phyloP scores from a whole-genome alignment of 352 stramenopile genomes.

The Globisporangium irregulare region DNA sequence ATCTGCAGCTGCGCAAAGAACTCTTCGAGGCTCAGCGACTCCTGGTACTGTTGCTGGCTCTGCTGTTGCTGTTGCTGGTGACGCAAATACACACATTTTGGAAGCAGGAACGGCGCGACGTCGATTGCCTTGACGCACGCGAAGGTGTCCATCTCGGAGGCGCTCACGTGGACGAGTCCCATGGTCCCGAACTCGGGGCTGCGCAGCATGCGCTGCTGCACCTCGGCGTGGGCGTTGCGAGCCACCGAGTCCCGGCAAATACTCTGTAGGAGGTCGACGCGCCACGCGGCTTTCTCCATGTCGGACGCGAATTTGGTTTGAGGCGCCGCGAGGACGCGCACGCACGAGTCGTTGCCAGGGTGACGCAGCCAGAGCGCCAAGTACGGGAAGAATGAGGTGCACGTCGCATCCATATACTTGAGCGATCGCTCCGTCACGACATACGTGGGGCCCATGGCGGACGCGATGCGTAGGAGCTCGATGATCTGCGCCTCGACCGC shows the following conservation, averaged over 20 bases:
- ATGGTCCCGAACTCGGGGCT: conserved; percentile 30
- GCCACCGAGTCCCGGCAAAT: conserved; percentile 32
- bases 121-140: conserved; percentile 37
- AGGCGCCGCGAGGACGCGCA: conserved; percentile 40
- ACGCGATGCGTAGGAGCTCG: conserved; percentile 34
- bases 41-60: too few relatives aligned
- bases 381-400: conserved; percentile 48
- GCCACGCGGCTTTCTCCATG: conserved; percentile 37
- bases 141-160: conserved; percentile 19
- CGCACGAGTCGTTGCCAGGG: conserved; percentile 13
- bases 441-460: conserved; percentile 42
- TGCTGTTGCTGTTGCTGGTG: not conserved
- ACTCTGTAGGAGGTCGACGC: conserved; percentile 38
- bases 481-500: conserved; percentile 56
- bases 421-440: conserved; percentile 47
- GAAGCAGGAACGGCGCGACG: conserved; percentile 31
- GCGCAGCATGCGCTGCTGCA: conserved; percentile 19
- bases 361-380: conserved; percentile 36
- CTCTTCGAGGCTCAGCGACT: conserved; percentile 37
- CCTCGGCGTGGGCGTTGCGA: conserved; percentile 5
- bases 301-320: conserved; percentile 34
- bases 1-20: conserved; percentile 66
- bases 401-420: conserved; percentile 46
- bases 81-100: conserved; percentile 41
- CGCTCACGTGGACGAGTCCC: conserved; percentile 46